Evolutionary conservation across 352 stramenopile genomes (phyloP), one percentile per base, ranked within the genome.

Genomic region (Phytopythium ostracodes): DNA sequence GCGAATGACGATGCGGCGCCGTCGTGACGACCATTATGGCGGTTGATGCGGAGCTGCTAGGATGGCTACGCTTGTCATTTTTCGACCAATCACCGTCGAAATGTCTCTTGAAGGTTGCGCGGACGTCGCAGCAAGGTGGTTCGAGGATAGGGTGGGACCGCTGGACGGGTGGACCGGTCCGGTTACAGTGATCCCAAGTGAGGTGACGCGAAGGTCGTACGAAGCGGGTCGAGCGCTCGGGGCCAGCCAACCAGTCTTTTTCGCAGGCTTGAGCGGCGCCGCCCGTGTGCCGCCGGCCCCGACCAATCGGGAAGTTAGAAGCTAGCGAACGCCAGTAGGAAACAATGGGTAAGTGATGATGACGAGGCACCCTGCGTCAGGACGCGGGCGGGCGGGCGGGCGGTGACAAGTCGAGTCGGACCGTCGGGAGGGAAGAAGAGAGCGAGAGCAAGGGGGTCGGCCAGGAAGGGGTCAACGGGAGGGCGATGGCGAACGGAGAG

Each of bases 231-330:
- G 67, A 52, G 71, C 71, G 69, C 61, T 70, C 65, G 68, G 60
- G 73, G 65, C 63, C 67, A 81, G 72, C 66, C 76, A 80, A 79
- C 70, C 70, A 82, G 64, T 75, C 70, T 63, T 74, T 72, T 52
- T 56, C 61, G 63, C 40, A 49, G 58, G 57, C 62, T 56, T 58
- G 43, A n/a, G 47, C 46, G 59, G 58, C 56, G 61, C 27, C 67
- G 70, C 25, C 27, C 8, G 27, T n/a, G 68, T 79, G 72, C 64
- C 57, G 57, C 62, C 27, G 64, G 58, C 59, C 57, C 62, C 56
- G 64, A 72, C 60, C 73, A 87, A 81, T 79, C 75, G 76, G 76
- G 76, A 87, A 87, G 77, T 87, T 87, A 70, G 70, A 85, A 79
- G 76, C 72, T 69, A 83, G 75, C 73, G 65, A 75, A 81, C 68